Base-by-base conservation (phyloP, 2,329 filamentous ascomycete species). In the Fusarium vanettenii region DNA sequence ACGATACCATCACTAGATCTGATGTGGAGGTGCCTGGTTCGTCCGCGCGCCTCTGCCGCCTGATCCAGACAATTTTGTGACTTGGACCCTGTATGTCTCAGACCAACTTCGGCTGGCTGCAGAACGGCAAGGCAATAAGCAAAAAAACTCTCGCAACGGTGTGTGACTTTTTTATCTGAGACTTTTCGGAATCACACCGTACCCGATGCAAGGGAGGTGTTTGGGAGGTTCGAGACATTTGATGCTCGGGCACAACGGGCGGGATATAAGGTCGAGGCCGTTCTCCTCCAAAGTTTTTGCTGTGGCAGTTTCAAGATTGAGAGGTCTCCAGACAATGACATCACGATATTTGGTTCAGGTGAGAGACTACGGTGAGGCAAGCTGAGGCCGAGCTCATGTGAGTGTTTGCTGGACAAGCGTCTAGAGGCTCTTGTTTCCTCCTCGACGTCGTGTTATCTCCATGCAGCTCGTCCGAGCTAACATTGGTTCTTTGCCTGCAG, bases 51-150 rank as follows among this genome's bases (percentile, higher is more conserved):
- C 22, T 37, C 41, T 27, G 50, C 35, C 50, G n/a, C 31, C 20
- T 45, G 20, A 29, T 45, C 27, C 18, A 45, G 50, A 16, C 5
- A 18, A 10, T 6, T 48, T 33, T 37, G 13, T 41, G 64, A 66
- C 22, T 52, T 60, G 39, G 63, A 60, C 64, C 55, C 63, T 65
- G 27, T 33, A 3, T 27, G 35, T 60, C 39, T 65, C 13, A 66
- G 52, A 29, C 41, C 39, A 61, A 48, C 59, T 43, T 55, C 48
- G 48, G 48, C 27, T 55, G 48, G 48, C 48, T 55, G 48, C 48
- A 55, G 48, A 55, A n/a, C 27, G 59, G 41, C 20, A 33, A 20
- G 27, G 27, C 13, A 25, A 31, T 13, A 29, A 33, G 22, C 22
- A 60, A 60, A 60, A 22, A 37, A n/a, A 29, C 11, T 29, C 16